Conservation (phyloP, 202 grass and related monocot genomes). For the Musa balbisiana region DNA sequence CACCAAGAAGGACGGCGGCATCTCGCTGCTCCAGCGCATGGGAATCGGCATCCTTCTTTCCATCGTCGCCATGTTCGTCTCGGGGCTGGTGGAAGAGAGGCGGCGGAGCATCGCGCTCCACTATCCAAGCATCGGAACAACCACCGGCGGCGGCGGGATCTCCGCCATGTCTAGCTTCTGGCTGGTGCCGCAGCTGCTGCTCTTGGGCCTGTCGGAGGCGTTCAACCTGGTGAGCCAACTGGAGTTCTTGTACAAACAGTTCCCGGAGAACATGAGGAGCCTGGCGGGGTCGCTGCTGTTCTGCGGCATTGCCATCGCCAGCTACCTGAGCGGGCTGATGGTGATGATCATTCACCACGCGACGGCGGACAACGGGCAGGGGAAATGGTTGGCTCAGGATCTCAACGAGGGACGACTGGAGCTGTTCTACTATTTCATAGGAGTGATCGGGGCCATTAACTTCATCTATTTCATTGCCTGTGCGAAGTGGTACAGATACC, state of each 20-base stretch:
- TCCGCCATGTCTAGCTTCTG: slow-evolving; percentile 51
- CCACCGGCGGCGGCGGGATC: not conserved
- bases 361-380: not conserved
- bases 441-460: slow-evolving; percentile 28
- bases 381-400: slow-evolving; percentile 50
- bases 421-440: slow-evolving; percentile 56
- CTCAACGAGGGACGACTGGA: slow-evolving; percentile 57
- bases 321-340: slow-evolving; percentile 2
- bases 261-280: slow-evolving; percentile 22
- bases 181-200: slow-evolving; percentile 45
- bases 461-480: slow-evolving; percentile 42
- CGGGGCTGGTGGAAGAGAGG: slow-evolving; percentile 28
- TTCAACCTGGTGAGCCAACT: slow-evolving; percentile 60
- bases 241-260: slow-evolving; percentile 33
- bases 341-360: not conserved
- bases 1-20: slow-evolving; percentile 34
- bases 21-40: slow-evolving; percentile 70
- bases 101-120: slow-evolving; percentile 26
- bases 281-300: not conserved
- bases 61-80: slow-evolving; percentile 41
- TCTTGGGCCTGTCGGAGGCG: slow-evolving; percentile 44
- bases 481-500: slow-evolving; percentile 61
- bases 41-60: slow-evolving; percentile 51
- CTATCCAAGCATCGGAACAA: not conserved
- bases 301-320: slow-evolving; percentile 1